Evolutionary conservation across 2,329 filamentous ascomycete genomes (phyloP).

Genomic region (Diplodia mutila): DNA sequence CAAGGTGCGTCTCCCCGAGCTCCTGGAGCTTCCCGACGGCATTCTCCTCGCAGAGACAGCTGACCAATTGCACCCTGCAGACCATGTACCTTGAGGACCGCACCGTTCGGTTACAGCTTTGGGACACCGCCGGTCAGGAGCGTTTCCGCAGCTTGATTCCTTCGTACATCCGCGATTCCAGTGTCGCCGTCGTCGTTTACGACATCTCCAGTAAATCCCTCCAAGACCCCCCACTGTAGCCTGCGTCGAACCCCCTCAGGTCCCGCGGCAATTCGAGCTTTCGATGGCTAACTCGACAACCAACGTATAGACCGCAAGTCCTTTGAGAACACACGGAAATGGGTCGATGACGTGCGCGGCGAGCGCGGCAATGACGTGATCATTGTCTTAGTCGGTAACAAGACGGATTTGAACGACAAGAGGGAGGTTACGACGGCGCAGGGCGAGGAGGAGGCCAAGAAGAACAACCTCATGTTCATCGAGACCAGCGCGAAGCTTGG

Average conservation of each 20-base stretch:
- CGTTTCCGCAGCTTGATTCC: slow-evolving; percentile 96
- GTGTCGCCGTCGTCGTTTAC: slow-evolving; percentile 97
- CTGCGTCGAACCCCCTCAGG: slow-evolving; percentile 1
- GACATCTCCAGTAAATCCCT: slow-evolving; percentile 79
- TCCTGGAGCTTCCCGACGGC: background rate
- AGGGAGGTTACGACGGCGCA: slow-evolving; percentile 94
- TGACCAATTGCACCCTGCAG: slow-evolving; percentile 48
- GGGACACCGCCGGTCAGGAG: slow-evolving; percentile 98
- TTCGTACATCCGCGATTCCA: slow-evolving; percentile 97
- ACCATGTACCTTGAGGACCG: slow-evolving; percentile 99
- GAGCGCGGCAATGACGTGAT: slow-evolving; percentile 98
- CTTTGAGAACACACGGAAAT: slow-evolving; percentile 98
- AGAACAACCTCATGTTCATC: slow-evolving; percentile 98
- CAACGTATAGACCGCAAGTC: slow-evolving; percentile 74
- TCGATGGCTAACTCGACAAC: slow-evolving; percentile 17
- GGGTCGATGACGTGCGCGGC: slow-evolving; percentile 97
- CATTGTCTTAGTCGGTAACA: slow-evolving; percentile 97
- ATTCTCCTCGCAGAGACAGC: background rate
- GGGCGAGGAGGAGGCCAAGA: slow-evolving; percentile 97
- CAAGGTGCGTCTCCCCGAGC: slow-evolving; percentile 65
- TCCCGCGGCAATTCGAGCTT: background rate
- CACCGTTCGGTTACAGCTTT: slow-evolving; percentile 94
- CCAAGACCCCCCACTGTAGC: slow-evolving; percentile 10
- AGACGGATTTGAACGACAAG: slow-evolving; percentile 98
- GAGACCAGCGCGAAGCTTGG: slow-evolving; percentile 98